Evolutionary conservation across 148 eudicot genomes (phyloP), one percentile per base, ranked within the genome.

Genomic region (Vaccinium macrocarpon): DNA sequence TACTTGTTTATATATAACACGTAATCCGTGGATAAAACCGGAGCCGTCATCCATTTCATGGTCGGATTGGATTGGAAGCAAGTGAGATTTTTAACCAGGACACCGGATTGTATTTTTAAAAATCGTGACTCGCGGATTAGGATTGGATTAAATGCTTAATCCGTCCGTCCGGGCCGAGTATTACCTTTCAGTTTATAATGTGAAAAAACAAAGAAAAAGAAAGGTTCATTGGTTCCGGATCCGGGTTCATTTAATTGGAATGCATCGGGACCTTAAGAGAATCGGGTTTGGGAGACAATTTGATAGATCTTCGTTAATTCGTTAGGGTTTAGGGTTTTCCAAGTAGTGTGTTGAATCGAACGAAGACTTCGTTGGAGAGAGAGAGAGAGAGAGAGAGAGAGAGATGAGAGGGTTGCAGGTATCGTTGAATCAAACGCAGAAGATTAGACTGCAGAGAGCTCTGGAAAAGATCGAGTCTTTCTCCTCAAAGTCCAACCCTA

Each of bases 401-500:
- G 78, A 71, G 81, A 96, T 94, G 99, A 94, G 93, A 83, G 95
- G 91, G 29, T 84, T 91, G 16, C 84, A 92, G 76, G 25, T 94
- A 32, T 84, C 90, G 6, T 46, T 94, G 83, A 92, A 89, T 85
- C 96, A 96, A 83, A 93, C 97, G 7, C 99, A 96, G 83, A 96
- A 89, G 83, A 82, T 96, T 12, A 86, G 99, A 42, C 80, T 96
- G 1, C 90, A 94, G 81, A 91, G 88, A 84, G 95, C 99, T 1
- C 76, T 96, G 0, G 90, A 89, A 48, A 87, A 84, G 79, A 89
- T 96, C n/a, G 90, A 92, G 23, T 87, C 89, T 35, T 78, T 91
- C 49, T 93, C 94, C 10, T 84, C 94, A 2, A 89, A 88, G 32
- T 50, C 91, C 80, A 90, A 88, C 52, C 72, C 91, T 49, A 90